Percentiles rank a stretch among this genome's conserved stretches.
Evolutionary conservation across 768 basidiomycete genomes (phyloP).

Genomic region (Psilocybe cyanescens): DNA sequence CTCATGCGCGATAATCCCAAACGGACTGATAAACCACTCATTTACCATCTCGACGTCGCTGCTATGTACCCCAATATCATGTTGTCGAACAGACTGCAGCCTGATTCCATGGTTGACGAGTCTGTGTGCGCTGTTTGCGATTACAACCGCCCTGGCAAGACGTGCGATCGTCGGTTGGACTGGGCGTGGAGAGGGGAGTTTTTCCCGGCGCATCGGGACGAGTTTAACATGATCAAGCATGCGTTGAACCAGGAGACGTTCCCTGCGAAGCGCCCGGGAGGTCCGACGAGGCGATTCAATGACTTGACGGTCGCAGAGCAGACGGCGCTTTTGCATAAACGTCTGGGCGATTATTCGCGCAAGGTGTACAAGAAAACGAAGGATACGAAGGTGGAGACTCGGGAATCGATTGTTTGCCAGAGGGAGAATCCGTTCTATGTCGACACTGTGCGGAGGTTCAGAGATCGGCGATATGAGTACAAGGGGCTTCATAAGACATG

Average conservation of each 20-base stretch:
- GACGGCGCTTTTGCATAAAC: constrained; percentile 91
- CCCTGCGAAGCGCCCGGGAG: constrained; percentile 77
- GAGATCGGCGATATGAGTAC: constrained; percentile 98
- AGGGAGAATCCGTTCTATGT: constrained; percentile 99
- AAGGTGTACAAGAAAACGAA: constrained; percentile 99
- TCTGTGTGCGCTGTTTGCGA: constrained; percentile 98
- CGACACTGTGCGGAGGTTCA: constrained; percentile 95
- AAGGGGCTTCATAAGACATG: constrained; percentile 98
- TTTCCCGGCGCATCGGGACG: constrained; percentile 96
- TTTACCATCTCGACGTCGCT: constrained; percentile 98
- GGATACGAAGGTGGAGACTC: constrained; percentile 93
- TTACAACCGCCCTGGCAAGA: constrained; percentile 95
- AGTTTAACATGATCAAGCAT: constrained; percentile 98
- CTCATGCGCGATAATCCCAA: constrained; percentile 90
- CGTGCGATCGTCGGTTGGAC: constrained; percentile 89
- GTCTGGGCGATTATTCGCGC: constrained; percentile 96
- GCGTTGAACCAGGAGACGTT: constrained; percentile 95
- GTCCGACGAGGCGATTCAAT: constrained; percentile 76
- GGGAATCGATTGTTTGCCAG: constrained; percentile 96
- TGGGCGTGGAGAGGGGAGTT: constrained; percentile 99
- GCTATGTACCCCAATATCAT: constrained; percentile 99
- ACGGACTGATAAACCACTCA: constrained; percentile 89
- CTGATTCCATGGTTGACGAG: constrained; percentile 97
- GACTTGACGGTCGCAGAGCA: constrained; percentile 88
- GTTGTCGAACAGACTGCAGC: constrained; percentile 98